Percentiles rank a stretch among this genome's conserved stretches.
These are phyloP conservation scores for Zygosaccharomyces sapae DNA, from an alignment of 1,139 yeast genomes.

Conservation along the genomic window DNA sequence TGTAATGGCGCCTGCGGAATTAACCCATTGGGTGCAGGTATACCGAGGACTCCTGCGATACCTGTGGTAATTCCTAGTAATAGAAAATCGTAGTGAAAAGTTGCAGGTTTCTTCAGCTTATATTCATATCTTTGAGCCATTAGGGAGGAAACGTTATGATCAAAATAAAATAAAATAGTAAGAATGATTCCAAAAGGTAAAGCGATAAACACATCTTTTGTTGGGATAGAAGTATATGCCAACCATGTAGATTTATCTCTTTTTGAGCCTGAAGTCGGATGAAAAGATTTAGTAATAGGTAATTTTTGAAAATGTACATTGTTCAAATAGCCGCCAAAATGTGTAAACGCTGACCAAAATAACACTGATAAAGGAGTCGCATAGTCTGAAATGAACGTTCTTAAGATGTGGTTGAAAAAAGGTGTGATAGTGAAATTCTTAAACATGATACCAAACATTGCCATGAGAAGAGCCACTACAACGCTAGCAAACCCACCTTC, in stretches of 20 bases:
- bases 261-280: constrained; percentile 55
- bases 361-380: constrained; percentile 79
- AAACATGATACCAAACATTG: constrained; percentile 67
- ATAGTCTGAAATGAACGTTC: constrained; percentile 79
- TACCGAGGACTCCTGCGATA: constrained; percentile 76
- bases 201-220: constrained; percentile 78
- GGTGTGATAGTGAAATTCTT: constrained; percentile 57
- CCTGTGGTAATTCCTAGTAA: constrained; percentile 84
- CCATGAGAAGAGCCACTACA: constrained; percentile 66
- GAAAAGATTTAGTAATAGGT: constrained; percentile 70
- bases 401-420: constrained; percentile 52
- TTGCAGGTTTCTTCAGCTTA: constrained; percentile 78
- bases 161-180: constrained; percentile 83
- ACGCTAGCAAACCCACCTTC: constrained; percentile 74
- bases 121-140: constrained; percentile 84
- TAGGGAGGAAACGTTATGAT: constrained; percentile 88
- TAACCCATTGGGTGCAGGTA: constrained; percentile 94
- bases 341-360: constrained; percentile 87
- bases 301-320: constrained; percentile 52
- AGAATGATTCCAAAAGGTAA: constrained; percentile 85
- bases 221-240: constrained; percentile 61
- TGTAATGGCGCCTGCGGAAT: constrained; percentile 97
- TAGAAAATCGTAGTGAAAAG: constrained; percentile 91
- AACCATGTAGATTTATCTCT: constrained; percentile 38
- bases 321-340: constrained; percentile 73